Percentiles rank a stretch among this genome's conserved stretches.
These are phyloP conservation scores for Paramecium tetraurelia DNA, from an alignment of 73 alveolate species.

Conservation along the genomic window DNA sequence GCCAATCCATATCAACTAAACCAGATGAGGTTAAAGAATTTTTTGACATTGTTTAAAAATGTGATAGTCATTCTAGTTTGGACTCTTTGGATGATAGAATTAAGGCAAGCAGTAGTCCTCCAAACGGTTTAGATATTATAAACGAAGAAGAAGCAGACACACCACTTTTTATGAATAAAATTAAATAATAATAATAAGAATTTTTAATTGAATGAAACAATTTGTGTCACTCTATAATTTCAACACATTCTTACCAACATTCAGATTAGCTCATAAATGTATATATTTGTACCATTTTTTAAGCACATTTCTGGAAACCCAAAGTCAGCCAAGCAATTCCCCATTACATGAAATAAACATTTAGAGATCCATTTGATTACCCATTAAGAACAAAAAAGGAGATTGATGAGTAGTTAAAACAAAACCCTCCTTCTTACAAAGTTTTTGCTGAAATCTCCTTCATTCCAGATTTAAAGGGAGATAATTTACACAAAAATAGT, in stretches of 20 bases:
- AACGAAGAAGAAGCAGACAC: slow-evolving; percentile 16
- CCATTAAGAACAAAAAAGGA: slow-evolving; percentile 60
- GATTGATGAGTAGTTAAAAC: slow-evolving; percentile 4
- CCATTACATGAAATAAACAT: slow-evolving; percentile 39
- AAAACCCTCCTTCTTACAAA: slow-evolving; percentile 11
- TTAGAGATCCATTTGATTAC: slow-evolving; percentile 68
- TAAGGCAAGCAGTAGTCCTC: neutral
- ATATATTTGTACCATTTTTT: neutral
- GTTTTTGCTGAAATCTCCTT: slow-evolving; percentile 34
- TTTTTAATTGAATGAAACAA: neutral
- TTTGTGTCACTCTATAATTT: neutral
- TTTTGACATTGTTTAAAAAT: neutral
- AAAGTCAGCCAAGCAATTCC: slow-evolving; percentile 52
- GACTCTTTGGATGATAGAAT: neutral
- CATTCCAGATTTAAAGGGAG: neutral
- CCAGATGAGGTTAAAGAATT: neutral
- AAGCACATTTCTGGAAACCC: slow-evolving; percentile 44
- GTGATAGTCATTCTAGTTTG: slow-evolving; percentile 20
- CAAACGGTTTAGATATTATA: neutral
- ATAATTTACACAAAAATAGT: neutral
- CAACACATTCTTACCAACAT: neutral
- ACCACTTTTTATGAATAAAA: neutral
- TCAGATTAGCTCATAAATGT: slow-evolving; percentile 31
- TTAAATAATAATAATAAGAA: neutral
- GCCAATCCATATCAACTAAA: neutral